Conservation (phyloP, 176 grass and related monocot genomes). For the Melocanna baccifera region DNA sequence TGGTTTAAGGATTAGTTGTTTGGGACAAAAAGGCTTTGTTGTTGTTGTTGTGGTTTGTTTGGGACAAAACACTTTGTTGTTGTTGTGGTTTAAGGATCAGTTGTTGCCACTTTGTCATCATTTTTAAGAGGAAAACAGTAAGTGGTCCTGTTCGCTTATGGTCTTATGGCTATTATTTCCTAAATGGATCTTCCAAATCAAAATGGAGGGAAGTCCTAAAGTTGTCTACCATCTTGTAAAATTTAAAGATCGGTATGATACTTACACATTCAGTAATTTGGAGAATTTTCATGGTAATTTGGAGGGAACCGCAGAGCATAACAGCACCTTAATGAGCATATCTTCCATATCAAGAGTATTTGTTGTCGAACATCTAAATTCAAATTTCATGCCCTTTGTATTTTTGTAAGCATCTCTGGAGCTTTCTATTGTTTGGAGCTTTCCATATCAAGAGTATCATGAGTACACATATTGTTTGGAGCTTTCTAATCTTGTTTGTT, state of each 20-base stretch:
- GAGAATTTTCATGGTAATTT: neutral
- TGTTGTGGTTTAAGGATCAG: neutral
- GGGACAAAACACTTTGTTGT: too few species aligned
- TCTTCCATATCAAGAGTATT: neutral
- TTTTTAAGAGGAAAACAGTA: neutral
- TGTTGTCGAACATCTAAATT: neutral
- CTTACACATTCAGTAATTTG: neutral
- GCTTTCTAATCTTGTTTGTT: neutral
- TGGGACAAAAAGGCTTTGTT: too few species aligned
- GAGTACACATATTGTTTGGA: neutral
- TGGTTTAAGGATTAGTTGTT: neutral
- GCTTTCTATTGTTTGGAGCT: neutral
- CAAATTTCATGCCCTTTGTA: neutral
- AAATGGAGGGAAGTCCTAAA: neutral
- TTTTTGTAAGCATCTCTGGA: neutral
- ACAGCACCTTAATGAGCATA: neutral
- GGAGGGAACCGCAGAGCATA: neutral
- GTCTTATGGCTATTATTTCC: neutral
- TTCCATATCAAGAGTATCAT: too few species aligned
- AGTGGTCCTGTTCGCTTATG: neutral
- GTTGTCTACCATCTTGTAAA: neutral
- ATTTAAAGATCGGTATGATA: neutral
- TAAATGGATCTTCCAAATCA: neutral
- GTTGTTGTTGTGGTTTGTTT: too few species aligned
- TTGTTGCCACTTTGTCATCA: neutral